These are phyloP conservation scores for Neurospora crassa DNA, from an alignment of 2,329 filamentous ascomycete genomes.

Conservation along the genomic window DNA sequence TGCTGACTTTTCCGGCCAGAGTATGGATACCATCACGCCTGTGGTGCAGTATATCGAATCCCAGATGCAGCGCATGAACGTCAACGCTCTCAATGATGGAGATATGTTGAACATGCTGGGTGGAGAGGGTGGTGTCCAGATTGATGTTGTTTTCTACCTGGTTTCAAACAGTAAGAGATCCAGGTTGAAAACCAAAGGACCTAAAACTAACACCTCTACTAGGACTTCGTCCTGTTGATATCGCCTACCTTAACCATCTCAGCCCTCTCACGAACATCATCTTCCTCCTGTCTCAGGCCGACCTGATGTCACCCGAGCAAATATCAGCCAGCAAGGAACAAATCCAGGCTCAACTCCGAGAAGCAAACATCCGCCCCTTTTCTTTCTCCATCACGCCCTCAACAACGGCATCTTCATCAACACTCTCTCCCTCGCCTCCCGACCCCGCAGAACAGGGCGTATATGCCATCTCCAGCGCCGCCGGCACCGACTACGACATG, in stretches of 20 bases:
- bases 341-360: conserved; percentile 45
- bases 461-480: conserved; percentile 70
- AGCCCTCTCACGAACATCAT: conserved; percentile 73
- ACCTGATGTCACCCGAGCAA: conserved; percentile 53
- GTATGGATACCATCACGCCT: conserved; percentile 46
- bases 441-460: conserved; percentile 29
- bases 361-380: conserved; percentile 54
- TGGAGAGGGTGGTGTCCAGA: conserved; percentile 70
- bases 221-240: conserved; percentile 54
- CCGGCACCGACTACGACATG: conserved; percentile 61
- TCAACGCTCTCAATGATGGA: conserved; percentile 55
- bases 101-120: conserved; percentile 72
- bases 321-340: conserved; percentile 49
- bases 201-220: conserved; percentile 16
- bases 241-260: conserved; percentile 62
- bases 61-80: conserved; percentile 53
- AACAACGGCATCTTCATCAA: neutral
- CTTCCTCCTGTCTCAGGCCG: conserved; percentile 69
- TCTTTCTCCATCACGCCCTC: conserved; percentile 40
- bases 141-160: conserved; percentile 80
- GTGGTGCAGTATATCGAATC: conserved; percentile 65
- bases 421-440: conserved; percentile 14
- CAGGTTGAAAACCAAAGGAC: neutral
- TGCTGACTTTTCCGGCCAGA: conserved; percentile 1
- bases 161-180: conserved; percentile 54